Conservation (phyloP, 179 eudicot genomes). For the Camellia oleifera region DNA sequence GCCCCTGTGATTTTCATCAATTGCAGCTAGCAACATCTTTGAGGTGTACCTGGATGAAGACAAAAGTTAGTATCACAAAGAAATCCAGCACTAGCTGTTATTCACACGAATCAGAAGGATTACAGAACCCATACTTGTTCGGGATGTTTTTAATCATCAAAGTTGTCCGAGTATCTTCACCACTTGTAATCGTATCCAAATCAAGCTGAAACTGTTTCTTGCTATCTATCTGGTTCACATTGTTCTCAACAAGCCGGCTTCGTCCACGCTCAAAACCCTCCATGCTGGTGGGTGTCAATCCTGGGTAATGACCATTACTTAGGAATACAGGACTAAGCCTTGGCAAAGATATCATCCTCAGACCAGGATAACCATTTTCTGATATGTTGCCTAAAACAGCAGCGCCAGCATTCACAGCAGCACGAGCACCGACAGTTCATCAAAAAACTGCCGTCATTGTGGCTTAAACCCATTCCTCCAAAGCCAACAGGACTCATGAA, state of each 20-base stretch:
- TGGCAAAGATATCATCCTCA: conserved; percentile 64
- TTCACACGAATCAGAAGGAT: background rate
- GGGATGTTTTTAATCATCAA: conserved; percentile 93
- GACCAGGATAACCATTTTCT: conserved; percentile 57
- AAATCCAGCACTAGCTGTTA: background rate
- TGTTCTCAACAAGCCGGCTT: conserved; percentile 47
- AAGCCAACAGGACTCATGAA: conserved; percentile 40
- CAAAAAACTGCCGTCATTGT: conserved; percentile 41
- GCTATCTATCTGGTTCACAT: conserved; percentile 54
- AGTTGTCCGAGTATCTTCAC: conserved; percentile 83
- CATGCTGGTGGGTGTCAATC: conserved; percentile 26
- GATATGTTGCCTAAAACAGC: conserved; percentile 31
- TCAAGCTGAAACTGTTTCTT: conserved; percentile 75
- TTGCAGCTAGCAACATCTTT: conserved; percentile 83
- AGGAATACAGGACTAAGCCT: conserved; percentile 62
- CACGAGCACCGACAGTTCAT: conserved; percentile 45
- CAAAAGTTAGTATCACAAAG: background rate
- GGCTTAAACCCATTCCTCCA: conserved; percentile 45
- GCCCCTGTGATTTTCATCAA: conserved; percentile 77
- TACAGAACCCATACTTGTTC: conserved; percentile 32
- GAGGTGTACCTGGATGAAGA: conserved; percentile 74
- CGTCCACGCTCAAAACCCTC: conserved; percentile 50
- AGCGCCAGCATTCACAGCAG: conserved; percentile 32
- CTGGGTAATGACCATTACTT: conserved; percentile 56
- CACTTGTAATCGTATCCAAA: conserved; percentile 62